Conservation (phyloP, 176 grass and related monocot species). For the Thinopyrum elongatum region DNA sequence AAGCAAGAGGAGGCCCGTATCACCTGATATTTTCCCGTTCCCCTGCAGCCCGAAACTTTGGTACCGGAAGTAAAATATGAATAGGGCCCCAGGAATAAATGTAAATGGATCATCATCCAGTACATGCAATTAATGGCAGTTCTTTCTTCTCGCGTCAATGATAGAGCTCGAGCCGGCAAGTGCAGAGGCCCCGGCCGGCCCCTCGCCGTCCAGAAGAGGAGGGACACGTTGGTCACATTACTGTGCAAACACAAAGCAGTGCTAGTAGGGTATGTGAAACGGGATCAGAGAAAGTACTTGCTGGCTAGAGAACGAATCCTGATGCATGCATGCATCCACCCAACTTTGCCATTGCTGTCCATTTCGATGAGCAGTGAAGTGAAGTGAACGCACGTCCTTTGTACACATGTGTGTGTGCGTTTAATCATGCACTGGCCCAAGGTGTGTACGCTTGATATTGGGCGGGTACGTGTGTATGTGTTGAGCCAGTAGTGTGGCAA, state of each 20-base stretch:
- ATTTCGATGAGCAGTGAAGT: background rate
- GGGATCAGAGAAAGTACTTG: background rate
- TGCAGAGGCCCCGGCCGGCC: background rate
- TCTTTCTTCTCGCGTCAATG: background rate
- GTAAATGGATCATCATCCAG: background rate
- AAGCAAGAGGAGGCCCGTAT: too few relatives aligned
- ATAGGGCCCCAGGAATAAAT: background rate
- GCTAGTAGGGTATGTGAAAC: background rate
- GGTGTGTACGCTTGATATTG: conserved; percentile 2
- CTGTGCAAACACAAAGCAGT: background rate
- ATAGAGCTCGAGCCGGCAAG: background rate
- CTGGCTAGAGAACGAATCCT: background rate
- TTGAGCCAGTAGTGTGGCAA: background rate
- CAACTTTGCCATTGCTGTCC: background rate
- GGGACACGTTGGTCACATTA: conserved; percentile 22
- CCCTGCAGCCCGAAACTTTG: too few relatives aligned
- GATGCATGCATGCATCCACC: background rate
- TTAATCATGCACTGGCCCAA: background rate
- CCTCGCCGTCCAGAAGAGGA: background rate
- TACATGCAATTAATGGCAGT: background rate
- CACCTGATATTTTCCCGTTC: too few relatives aligned
- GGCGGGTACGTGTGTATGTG: background rate
- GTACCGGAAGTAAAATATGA: background rate
- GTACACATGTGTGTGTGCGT: background rate
- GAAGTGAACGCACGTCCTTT: conserved; percentile 1